Evolutionary conservation across 1,284 basidiomycete genomes (phyloP).

Genomic region (Fomes fomentarius): DNA sequence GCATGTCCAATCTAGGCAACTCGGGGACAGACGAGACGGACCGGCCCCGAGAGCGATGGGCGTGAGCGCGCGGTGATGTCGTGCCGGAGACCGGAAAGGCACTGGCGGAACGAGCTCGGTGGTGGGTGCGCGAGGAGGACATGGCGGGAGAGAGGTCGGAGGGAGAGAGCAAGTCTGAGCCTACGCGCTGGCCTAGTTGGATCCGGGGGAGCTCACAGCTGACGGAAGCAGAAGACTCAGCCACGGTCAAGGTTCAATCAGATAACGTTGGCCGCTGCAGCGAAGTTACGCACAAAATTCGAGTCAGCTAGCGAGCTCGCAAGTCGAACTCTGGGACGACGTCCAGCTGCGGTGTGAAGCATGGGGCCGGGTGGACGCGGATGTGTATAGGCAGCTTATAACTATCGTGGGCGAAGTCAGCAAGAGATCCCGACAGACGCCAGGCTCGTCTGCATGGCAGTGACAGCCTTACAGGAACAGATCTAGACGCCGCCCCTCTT

Average conservation of each 20-base stretch:
- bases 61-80: conserved; percentile 2
- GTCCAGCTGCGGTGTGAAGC: neutral
- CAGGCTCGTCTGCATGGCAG: too few species aligned
- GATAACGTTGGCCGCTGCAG: neutral
- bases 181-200: too few species aligned
- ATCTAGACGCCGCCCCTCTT: too few species aligned
- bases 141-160: neutral
- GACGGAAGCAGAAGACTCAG: neutral
- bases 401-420: neutral
- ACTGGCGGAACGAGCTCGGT: conserved; percentile 17
- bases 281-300: neutral
- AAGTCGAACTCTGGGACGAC: too few species aligned
- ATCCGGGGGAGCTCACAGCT: neutral
- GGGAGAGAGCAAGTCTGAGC: neutral
- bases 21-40: neutral
- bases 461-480: too few species aligned
- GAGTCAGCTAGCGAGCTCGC: neutral
- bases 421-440: neutral
- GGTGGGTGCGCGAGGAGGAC: conserved; percentile 6
- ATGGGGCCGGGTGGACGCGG: neutral
- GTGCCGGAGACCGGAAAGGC: neutral
- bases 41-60: conserved; percentile 10
- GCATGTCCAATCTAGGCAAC: neutral
- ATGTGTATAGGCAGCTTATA: neutral
- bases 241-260: neutral